Base-by-base conservation (phyloP, 345 rosid genomes). In the Citrus australasica region DNA sequence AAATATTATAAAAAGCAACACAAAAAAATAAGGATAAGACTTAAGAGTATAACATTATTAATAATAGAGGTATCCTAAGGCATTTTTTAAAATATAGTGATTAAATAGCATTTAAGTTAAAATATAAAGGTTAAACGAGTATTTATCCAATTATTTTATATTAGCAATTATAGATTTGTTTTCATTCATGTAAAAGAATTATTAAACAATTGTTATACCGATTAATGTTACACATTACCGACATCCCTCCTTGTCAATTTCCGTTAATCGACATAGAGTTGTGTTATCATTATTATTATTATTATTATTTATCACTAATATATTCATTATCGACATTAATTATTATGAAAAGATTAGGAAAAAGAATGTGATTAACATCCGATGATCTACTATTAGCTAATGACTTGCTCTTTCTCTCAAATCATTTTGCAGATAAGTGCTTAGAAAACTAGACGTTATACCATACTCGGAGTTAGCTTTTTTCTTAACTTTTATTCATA, bases 401-500 rank as follows among this genome's bases (percentile, higher is more conserved):
- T 9, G 46, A 17, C 14, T 38, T 38, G 71, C 9, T 65, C 38
- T 70, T 28, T 46, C 35, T 16, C 42, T 7, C 25, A 30, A 55
- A 63, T 75, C 71, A 65, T 60, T 64, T 63, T 63, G 32, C 42
- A 75, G 62, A 75, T 46, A 74, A 71, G 46, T 61, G 33, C 66
- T 61, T 62, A 11, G 16, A 13, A 46, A 46, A 46, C 51, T 13
- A 46, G 51, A 46, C 51, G 51, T 46, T 46, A 46, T 46, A 46
- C 51, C 51, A 46, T 46, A 13, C 51, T 46, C 17, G 17, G 56
- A 69, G 56, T 27, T 69, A 10, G 48, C 51, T 2, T 58, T 71
- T 53, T 72, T 22, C 30, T 11, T 48, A 30, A 71, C 56, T 71
- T 42, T 53, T 55, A 33, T 48, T 51, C 38, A 40, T 27, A 59